A percentile compares a stretch with the other conserved stretches of the same genome.
These are phyloP conservation scores for Candida pseudoglaebosa DNA, from an alignment of 805 yeast species.

Conservation along the genomic window DNA sequence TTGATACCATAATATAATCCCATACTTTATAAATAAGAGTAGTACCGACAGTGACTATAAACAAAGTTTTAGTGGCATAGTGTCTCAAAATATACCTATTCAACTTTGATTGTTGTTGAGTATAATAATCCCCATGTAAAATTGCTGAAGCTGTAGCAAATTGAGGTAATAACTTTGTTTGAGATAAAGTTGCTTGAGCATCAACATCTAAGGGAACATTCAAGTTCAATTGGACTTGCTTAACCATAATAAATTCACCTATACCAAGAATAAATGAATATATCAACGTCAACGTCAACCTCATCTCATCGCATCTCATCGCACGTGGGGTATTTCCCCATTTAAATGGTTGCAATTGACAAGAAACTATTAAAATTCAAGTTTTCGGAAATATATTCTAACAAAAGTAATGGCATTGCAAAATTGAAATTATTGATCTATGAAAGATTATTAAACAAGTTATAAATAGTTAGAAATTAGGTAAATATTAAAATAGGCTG, in stretches of 20 bases:
- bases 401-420: too few species aligned
- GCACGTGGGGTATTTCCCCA: constrained; percentile 11
- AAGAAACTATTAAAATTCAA: too few species aligned
- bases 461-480: too few species aligned
- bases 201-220: constrained; percentile 51
- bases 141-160: constrained; percentile 57
- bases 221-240: constrained; percentile 51
- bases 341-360: constrained; percentile 1
- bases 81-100: constrained; percentile 46
- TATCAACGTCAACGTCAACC: neutral
- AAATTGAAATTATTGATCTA: too few species aligned
- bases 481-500: too few species aligned
- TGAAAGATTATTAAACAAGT: too few species aligned
- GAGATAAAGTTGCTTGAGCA: constrained; percentile 49
- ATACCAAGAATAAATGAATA: neutral
- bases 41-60: constrained; percentile 17
- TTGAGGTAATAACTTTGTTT: constrained; percentile 51
- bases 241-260: constrained; percentile 21
- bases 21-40: constrained; percentile 20
- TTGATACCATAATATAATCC: constrained; percentile 30
- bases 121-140: constrained; percentile 58
- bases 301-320: neutral
- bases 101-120: constrained; percentile 44
- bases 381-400: too few species aligned
- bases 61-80: constrained; percentile 30